A percentile compares a stretch with the other conserved stretches of the same genome.
Conservation (phyloP, 805 yeast species). For the Lipomyces yamanashiensis region DNA sequence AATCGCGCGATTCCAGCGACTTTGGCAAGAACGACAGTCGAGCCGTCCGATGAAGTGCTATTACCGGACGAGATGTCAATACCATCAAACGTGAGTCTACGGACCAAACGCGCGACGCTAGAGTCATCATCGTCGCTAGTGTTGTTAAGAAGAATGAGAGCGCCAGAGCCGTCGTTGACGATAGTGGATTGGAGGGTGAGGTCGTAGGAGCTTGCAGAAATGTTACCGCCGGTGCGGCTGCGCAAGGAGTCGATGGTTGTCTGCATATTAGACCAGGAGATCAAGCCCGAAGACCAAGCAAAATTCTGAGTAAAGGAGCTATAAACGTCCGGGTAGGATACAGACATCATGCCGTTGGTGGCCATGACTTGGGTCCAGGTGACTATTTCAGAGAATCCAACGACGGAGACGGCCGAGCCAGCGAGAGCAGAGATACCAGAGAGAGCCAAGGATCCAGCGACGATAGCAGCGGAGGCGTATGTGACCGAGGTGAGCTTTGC, state of each 20-base stretch:
- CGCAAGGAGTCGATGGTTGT: constrained; percentile 42
- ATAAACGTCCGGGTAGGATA: constrained; percentile 44
- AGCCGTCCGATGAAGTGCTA: constrained; percentile 6
- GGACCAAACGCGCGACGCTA: constrained; percentile 12
- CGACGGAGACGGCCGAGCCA: constrained; percentile 29
- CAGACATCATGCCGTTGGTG: constrained; percentile 43
- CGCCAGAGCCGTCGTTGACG: constrained; percentile 24
- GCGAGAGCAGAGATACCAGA: constrained; percentile 36
- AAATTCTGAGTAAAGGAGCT: constrained; percentile 43
- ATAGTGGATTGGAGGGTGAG: constrained; percentile 31
- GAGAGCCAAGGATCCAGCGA: constrained; percentile 41
- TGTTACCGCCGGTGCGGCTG: constrained; percentile 43
- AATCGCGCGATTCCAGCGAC: constrained; percentile 44
- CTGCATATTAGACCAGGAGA: constrained; percentile 44
- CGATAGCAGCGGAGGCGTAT: constrained; percentile 43
- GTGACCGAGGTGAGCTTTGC: constrained; percentile 39
- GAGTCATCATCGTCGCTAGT: constrained; percentile 8
- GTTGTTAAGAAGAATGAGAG: constrained; percentile 19
- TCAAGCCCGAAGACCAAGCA: constrained; percentile 44
- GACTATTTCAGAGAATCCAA: constrained; percentile 42
- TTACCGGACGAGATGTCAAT: constrained; percentile 15
- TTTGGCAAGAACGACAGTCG: constrained; percentile 30
- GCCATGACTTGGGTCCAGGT: constrained; percentile 44
- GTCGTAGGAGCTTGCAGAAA: constrained; percentile 34
- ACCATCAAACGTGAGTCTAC: constrained; percentile 25